Evolutionary conservation across 345 rosid genomes (phyloP), one percentile per base, ranked within the genome.

Genomic region (Populus tremula): DNA sequence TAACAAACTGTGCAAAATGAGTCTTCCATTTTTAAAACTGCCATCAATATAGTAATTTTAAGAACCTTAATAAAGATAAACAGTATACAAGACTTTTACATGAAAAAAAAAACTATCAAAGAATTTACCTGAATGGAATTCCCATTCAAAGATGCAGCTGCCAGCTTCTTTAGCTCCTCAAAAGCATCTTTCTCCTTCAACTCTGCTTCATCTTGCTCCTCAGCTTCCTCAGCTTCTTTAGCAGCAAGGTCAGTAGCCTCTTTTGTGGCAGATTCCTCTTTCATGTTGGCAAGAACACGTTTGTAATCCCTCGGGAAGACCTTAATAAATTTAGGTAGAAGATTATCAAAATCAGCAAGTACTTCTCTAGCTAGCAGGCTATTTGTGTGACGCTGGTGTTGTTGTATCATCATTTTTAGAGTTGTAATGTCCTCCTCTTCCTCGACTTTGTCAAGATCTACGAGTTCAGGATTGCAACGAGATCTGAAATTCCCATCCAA

Each of bases 281-380:
- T 96, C 94, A 87, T 87, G 81, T 80, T 87, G 65, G 94, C 91
- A 79, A 96, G 95, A 71, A 96, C 80, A 65, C 94, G 96, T 78
- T 96, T 96, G 91, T 92, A 96, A 83, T 96, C 98, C 83, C 98
- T 86, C 5, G 99, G 99, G 90, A 92, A 89, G 76, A 96, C 98
- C 83, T 96, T 96, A 54, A 96, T 74, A 78, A 96, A 96, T 77
- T 86, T 92, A 2, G 92, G 94, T 56, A 94, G 84, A 82, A 94
- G 86, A 78, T 80, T 85, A 72, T 92, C 92, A 74, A 90, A 94
- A 84, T 94, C 87, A 43, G 89, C 93, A 74, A 96, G 94, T 53
- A 90, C 92, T 80, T 94, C 96, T 86, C 85, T 87, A 11, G 99
- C 97, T 65, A 94, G 87, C 73, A 89, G 88, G 85, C 99, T 96